Conservation (phyloP, 1,284 basidiomycete species). For the Sanguinoderma infundibulare region DNA sequence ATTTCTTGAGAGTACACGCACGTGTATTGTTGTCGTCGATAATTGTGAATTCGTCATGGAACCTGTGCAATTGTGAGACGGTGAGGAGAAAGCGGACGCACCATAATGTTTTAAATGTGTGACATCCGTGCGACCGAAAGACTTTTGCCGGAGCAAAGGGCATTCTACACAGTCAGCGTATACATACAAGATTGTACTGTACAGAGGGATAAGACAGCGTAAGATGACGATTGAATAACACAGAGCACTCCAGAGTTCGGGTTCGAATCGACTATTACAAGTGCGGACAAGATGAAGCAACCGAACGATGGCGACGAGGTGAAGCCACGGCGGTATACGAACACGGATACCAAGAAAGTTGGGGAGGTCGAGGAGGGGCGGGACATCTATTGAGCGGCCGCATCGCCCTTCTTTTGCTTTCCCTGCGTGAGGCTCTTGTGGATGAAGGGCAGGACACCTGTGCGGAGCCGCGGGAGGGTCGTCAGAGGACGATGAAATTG, state of each 20-base stretch:
- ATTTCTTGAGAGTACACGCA: background rate
- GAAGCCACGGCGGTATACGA: background rate
- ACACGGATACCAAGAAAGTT: background rate
- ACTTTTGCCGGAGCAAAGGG: no score
- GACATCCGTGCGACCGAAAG: no score
- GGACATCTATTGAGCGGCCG: constrained; percentile 9
- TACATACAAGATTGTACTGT: constrained; percentile 5
- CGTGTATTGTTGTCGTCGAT: background rate
- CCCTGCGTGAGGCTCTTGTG: constrained; percentile 79
- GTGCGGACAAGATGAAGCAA: background rate
- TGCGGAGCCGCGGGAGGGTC: background rate
- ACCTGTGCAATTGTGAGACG: no score
- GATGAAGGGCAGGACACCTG: constrained; percentile 93
- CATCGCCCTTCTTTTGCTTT: constrained; percentile 32
- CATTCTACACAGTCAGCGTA: background rate
- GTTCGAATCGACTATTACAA: background rate
- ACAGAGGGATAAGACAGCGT: background rate
- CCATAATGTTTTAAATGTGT: no score
- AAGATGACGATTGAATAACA: no score
- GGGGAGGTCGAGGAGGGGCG: no score
- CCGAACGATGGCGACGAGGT: background rate
- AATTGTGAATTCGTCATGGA: no score
- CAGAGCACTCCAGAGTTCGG: background rate
- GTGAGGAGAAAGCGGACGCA: no score
- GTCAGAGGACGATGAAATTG: constrained; percentile 32